Percentiles rank a stretch among this genome's conserved stretches.
These are phyloP conservation scores for Leccinellum luteum DNA, from an alignment of 768 basidiomycete species.

Conservation along the genomic window DNA sequence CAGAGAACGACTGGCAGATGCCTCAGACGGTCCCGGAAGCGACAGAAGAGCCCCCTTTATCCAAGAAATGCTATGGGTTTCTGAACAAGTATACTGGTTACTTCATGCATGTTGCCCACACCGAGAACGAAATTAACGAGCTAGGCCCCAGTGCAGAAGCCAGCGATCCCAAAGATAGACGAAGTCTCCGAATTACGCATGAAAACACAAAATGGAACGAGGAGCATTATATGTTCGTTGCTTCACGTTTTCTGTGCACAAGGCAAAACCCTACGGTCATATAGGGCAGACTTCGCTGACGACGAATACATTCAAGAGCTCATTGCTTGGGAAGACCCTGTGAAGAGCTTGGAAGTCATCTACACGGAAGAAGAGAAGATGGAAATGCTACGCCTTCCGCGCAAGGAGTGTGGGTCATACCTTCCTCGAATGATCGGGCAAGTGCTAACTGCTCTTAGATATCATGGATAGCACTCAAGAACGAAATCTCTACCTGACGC, in stretches of 20 bases:
- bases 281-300: slow-evolving; percentile 79
- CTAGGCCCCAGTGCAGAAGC: slow-evolving; percentile 67
- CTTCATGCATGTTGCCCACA: slow-evolving; percentile 67
- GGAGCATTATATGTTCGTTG: slow-evolving; percentile 75
- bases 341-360: slow-evolving; percentile 37
- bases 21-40: slow-evolving; percentile 57
- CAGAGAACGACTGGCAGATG: slow-evolving; percentile 75
- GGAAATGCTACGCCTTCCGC: slow-evolving; percentile 55
- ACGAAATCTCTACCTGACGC: slow-evolving; percentile 62
- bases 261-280: slow-evolving; percentile 3
- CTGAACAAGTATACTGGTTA: slow-evolving; percentile 72
- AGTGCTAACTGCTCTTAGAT: slow-evolving; percentile 42
- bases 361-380: slow-evolving; percentile 75
- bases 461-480: slow-evolving; percentile 55
- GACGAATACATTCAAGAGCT: slow-evolving; percentile 74
- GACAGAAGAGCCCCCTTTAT: slow-evolving; percentile 35
- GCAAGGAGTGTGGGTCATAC: slow-evolving; percentile 48
- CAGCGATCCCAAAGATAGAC: slow-evolving; percentile 49
- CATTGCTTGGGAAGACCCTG: slow-evolving; percentile 63
- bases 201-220: slow-evolving; percentile 82
- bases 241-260: slow-evolving; percentile 15
- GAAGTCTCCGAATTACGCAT: slow-evolving; percentile 49
- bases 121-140: slow-evolving; percentile 82
- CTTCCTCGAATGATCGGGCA: neutral
- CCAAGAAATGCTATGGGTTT: slow-evolving; percentile 68